These are phyloP conservation scores for Cryptococcus sp. DNA, from an alignment of 1,284 basidiomycete genomes.

Conservation along the genomic window DNA sequence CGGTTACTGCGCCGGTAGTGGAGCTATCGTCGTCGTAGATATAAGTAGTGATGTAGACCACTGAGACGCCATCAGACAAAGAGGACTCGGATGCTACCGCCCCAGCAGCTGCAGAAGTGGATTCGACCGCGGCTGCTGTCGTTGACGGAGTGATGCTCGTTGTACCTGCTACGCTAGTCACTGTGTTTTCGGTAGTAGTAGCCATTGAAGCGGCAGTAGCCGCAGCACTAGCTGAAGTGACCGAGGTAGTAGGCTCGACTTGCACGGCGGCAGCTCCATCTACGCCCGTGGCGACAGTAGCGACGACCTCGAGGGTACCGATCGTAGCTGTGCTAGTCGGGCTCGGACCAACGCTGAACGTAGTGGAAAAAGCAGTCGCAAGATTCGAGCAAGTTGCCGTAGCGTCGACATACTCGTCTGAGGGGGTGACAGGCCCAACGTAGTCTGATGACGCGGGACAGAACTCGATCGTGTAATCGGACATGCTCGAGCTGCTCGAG, in stretches of 20 bases:
- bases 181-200: neutral
- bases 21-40: too few species aligned
- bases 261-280: conserved; percentile 21
- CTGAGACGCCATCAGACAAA: too few species aligned
- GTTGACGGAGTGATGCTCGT: neutral
- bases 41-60: too few species aligned
- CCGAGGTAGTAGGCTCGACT: neutral
- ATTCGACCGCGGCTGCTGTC: neutral
- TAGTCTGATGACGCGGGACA: conserved; percentile 31
- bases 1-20: too few species aligned
- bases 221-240: neutral
- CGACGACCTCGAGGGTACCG: conserved; percentile 20
- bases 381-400: conserved; percentile 32
- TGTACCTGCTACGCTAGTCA: neutral
- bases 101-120: neutral
- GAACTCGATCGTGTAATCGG: conserved; percentile 41
- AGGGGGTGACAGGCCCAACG: conserved; percentile 23
- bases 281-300: conserved; percentile 17
- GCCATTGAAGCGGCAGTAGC: neutral
- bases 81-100: too few species aligned
- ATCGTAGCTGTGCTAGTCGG: conserved; percentile 14
- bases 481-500: neutral
- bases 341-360: conserved; percentile 24
- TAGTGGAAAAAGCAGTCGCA: conserved; percentile 12
- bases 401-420: conserved; percentile 27